A percentile compares a stretch with the other conserved stretches of the same genome.
Conservation (phyloP, 352 stramenopile species). For the Phytophthora pinifolia region DNA sequence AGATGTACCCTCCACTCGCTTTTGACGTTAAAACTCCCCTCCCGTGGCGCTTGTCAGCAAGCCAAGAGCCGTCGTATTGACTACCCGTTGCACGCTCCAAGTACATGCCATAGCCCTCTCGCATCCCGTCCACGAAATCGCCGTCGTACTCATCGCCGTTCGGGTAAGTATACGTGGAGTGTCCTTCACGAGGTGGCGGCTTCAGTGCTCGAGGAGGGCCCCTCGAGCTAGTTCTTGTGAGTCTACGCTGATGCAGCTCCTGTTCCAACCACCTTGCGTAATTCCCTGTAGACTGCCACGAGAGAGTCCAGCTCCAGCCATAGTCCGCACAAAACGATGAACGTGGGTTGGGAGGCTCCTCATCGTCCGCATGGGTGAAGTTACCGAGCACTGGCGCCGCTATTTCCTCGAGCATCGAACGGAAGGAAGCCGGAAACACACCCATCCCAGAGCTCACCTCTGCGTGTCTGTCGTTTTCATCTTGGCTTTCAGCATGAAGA, state of each 20-base stretch:
- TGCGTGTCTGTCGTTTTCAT: background rate
- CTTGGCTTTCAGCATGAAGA: slow-evolving; percentile 15
- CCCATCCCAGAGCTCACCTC: slow-evolving; percentile 3
- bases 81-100: slow-evolving; percentile 74
- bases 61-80: slow-evolving; percentile 79
- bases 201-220: slow-evolving; percentile 28
- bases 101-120: slow-evolving; percentile 78
- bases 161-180: slow-evolving; percentile 51
- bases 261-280: slow-evolving; percentile 52
- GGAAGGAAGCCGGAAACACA: slow-evolving; percentile 47
- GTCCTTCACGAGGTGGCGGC: slow-evolving; percentile 47
- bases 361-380: slow-evolving; percentile 16
- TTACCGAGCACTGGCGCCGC: slow-evolving; percentile 42
- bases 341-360: slow-evolving; percentile 27
- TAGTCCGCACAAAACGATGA: slow-evolving; percentile 56
- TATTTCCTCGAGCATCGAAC: slow-evolving; percentile 55
- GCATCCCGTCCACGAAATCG: slow-evolving; percentile 57
- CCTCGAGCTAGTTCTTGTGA: slow-evolving; percentile 14
- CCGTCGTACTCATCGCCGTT: slow-evolving; percentile 85
- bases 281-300: slow-evolving; percentile 68
- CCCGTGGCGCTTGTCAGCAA: slow-evolving; percentile 61
- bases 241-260: slow-evolving; percentile 11
- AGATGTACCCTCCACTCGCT: slow-evolving; percentile 58
- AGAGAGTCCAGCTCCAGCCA: slow-evolving; percentile 54
- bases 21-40: slow-evolving; percentile 68